phyloP scores from a whole-genome alignment of 2,329 filamentous ascomycete genomes.

The Monilinia aucupariae region DNA sequence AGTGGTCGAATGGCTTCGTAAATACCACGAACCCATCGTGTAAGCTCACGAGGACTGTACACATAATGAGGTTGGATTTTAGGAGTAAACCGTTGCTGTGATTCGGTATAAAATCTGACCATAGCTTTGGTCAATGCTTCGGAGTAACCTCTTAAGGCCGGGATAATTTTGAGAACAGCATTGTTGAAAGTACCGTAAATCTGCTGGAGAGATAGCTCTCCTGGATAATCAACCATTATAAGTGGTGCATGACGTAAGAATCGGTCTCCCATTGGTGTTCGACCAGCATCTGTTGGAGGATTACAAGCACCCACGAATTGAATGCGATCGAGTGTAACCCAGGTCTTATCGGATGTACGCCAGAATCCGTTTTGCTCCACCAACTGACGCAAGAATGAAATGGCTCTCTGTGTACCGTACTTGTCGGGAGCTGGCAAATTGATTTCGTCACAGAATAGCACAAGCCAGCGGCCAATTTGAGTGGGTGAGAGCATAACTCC shows the following conservation, averaged over 20 bases:
- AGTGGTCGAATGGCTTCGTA: conserved; percentile 95
- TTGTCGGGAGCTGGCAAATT: conserved; percentile 96
- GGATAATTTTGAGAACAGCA: conserved; percentile 93
- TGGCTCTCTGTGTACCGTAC: conserved; percentile 94
- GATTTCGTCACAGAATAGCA: conserved; percentile 99
- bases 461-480: conserved; percentile 95
- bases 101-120: conserved; percentile 94
- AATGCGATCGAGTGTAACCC: conserved; percentile 95
- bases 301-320: conserved; percentile 99
- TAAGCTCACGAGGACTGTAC: conserved; percentile 97
- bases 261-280: conserved; percentile 85
- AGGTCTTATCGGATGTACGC: conserved; percentile 94
- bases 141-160: conserved; percentile 87
- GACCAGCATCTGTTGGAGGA: conserved; percentile 92
- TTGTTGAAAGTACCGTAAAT: conserved; percentile 99
- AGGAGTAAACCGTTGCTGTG: conserved; percentile 88
- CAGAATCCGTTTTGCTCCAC: conserved; percentile 99
- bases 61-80: conserved; percentile 98
- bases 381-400: conserved; percentile 93
- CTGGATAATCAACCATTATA: conserved; percentile 99
- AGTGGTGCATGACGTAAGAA: conserved; percentile 97
- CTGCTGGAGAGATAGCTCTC: conserved; percentile 87
- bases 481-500: conserved; percentile 92
- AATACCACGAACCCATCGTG: conserved; percentile 92
- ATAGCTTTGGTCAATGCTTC: conserved; percentile 94